Percentiles rank a stretch among this genome's conserved stretches.
phyloP scores from a whole-genome alignment of 352 stramenopile genomes.

The Phytophthora ohioensis region DNA sequence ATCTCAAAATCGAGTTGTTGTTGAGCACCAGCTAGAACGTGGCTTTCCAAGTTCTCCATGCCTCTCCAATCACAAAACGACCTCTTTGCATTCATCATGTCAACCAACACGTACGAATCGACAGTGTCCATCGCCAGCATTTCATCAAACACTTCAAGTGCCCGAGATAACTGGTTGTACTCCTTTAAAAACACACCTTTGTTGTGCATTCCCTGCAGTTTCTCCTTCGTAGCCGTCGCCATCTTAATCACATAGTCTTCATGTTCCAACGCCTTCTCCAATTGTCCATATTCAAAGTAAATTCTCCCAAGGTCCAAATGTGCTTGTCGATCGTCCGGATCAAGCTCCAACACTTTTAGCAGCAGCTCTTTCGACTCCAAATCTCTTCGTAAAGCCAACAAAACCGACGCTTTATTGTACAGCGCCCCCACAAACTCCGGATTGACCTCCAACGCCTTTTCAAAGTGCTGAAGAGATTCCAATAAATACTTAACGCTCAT shows the following conservation, averaged over 20 bases:
- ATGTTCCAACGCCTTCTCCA: slow-evolving; percentile 51
- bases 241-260: slow-evolving; percentile 51
- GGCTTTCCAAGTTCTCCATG: slow-evolving; percentile 57
- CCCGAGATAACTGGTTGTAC: slow-evolving; percentile 40
- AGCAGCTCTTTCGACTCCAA: slow-evolving; percentile 51
- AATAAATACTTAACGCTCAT: slow-evolving; percentile 50
- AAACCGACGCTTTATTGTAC: slow-evolving; percentile 79
- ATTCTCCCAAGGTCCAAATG: slow-evolving; percentile 67
- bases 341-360: slow-evolving; percentile 48
- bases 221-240: slow-evolving; percentile 8
- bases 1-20: slow-evolving; percentile 22
- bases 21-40: slow-evolving; percentile 42
- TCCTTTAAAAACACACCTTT: slow-evolving; percentile 80
- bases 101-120: slow-evolving; percentile 51
- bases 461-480: slow-evolving; percentile 68
- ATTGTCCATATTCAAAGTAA: slow-evolving; percentile 55
- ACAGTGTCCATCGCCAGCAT: slow-evolving; percentile 47
- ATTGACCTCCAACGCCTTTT: slow-evolving; percentile 50
- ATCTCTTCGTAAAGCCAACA: slow-evolving; percentile 49
- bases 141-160: slow-evolving; percentile 53
- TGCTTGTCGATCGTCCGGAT: slow-evolving; percentile 50
- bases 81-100: slow-evolving; percentile 60
- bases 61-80: slow-evolving; percentile 70
- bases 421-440: slow-evolving; percentile 56
- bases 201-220: slow-evolving; percentile 66